Base-by-base conservation (phyloP, 2,329 filamentous ascomycete genomes). In the Paraconiothyrium brasiliense region DNA sequence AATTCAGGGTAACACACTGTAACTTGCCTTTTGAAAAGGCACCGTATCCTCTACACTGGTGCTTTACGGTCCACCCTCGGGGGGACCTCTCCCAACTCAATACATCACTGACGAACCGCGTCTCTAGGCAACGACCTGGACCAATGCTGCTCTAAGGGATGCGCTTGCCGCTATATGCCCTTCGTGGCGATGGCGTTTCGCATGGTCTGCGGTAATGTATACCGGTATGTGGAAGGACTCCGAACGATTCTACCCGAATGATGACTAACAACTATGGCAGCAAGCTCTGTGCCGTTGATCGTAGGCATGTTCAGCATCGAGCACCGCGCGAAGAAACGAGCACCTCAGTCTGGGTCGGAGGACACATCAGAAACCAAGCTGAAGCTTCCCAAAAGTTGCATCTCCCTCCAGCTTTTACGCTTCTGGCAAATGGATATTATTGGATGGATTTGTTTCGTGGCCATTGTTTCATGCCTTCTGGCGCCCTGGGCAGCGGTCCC, bases 361-460 rank as follows among this genome's bases (percentile, higher is more conserved):
- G 22, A 52, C 34, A 8, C n/a, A 27, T 24, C 34, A 24, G 16
- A 27, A 54, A 10, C 16, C 16, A 51, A n/a, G 13, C 22, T 1
- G 9, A 51, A 20, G 4, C 24, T 22, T 43, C 1, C 30, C 10
- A 22, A 24, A 13, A 3, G 22, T 10, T 8, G 37, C 37, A 8
- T 11, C 20, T 4, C 24, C 32, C 37, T 11, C 7, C 3, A 16
- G 2, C 14, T 44, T 20, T 13, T 54, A 11, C 51, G 51, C 24
- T 9, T 54, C 51, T 22, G 16, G 22, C 51, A 54, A 27, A 43
- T 54, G 51, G 37, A 54, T 24, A 11, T 54, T 11, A 37, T 54
- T 34, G 51, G 51, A 14, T 54, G 35, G 24, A 20, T 54, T 16
- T 44, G 13, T 14, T 44, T 54, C n/a, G 37, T 32, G 14, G 37